Evolutionary conservation across 768 basidiomycete genomes (phyloP).

Genomic region (Hydnomerulius pinastri): DNA sequence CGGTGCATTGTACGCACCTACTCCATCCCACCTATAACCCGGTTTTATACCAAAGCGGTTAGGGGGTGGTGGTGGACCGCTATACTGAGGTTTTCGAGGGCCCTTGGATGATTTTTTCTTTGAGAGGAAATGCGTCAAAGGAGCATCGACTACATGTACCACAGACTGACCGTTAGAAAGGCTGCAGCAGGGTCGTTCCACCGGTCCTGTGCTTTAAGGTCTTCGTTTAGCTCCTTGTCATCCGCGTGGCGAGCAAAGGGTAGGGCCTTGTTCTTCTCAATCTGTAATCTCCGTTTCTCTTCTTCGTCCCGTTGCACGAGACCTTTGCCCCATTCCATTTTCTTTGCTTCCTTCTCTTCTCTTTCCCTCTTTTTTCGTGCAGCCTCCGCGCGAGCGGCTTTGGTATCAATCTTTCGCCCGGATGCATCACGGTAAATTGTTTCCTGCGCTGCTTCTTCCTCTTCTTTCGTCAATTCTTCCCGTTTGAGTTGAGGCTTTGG

Average conservation of each 20-base stretch:
- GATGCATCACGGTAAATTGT: conserved; percentile 92
- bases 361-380: conserved; percentile 75
- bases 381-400: conserved; percentile 82
- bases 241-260: conserved; percentile 80
- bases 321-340: conserved; percentile 99
- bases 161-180: conserved; percentile 75
- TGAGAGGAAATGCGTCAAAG: conserved; percentile 8
- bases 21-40: conserved; percentile 98
- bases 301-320: conserved; percentile 83
- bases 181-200: conserved; percentile 99
- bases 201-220: conserved; percentile 73
- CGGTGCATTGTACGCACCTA: conserved; percentile 56
- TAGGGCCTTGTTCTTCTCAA: conserved; percentile 65
- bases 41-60: conserved; percentile 96
- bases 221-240: conserved; percentile 84
- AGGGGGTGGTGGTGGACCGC: conserved; percentile 85
- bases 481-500: conserved; percentile 40
- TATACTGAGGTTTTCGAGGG: conserved; percentile 81
- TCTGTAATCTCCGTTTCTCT: conserved; percentile 62
- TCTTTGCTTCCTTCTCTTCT: conserved; percentile 84
- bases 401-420: conserved; percentile 88
- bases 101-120: conserved; percentile 79
- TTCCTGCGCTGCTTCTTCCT: conserved; percentile 70
- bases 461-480: conserved; percentile 42
- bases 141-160: neutral